A percentile compares a stretch with the other conserved stretches of the same genome.
These are phyloP conservation scores for Colletotrichum siamense DNA, from an alignment of 2,329 filamentous ascomycete species.

Conservation along the genomic window DNA sequence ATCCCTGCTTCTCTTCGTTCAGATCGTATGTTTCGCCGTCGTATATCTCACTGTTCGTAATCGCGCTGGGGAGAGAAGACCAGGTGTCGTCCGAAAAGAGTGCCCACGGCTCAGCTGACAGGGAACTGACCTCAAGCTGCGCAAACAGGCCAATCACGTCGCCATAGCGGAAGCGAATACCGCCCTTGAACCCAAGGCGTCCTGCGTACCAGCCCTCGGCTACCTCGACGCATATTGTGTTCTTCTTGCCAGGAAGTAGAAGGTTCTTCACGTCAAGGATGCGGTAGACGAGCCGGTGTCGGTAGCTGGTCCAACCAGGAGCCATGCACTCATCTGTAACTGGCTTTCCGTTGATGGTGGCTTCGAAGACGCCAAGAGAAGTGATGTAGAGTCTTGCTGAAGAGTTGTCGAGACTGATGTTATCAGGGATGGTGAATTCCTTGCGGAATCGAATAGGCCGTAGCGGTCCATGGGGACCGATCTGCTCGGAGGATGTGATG, in stretches of 20 bases:
- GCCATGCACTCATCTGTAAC: slow-evolving; percentile 37
- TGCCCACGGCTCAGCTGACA: slow-evolving; percentile 21
- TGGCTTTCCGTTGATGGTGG: slow-evolving; percentile 39
- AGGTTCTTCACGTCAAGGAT: slow-evolving; percentile 45
- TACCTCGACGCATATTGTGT: slow-evolving; percentile 50
- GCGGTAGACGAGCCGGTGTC: slow-evolving; percentile 47
- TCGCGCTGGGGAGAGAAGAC: slow-evolving; percentile 24
- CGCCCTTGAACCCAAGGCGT: slow-evolving; percentile 36
- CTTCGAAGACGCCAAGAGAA: slow-evolving; percentile 40
- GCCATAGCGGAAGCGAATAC: slow-evolving; percentile 34
- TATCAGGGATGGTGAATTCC: not conserved
- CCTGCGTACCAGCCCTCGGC: slow-evolving; percentile 58
- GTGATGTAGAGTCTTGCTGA: slow-evolving; percentile 39
- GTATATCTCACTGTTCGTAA: slow-evolving; percentile 29
- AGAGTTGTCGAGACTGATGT: not conserved
- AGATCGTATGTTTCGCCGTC: slow-evolving; percentile 37
- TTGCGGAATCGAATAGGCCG: slow-evolving; percentile 12
- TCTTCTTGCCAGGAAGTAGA: slow-evolving; percentile 34
- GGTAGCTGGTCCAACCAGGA: slow-evolving; percentile 52
- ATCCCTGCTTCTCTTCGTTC: slow-evolving; percentile 25
- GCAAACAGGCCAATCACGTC: slow-evolving; percentile 35
- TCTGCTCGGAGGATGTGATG: not conserved
- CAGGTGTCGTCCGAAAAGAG: slow-evolving; percentile 36
- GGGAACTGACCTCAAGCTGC: slow-evolving; percentile 28
- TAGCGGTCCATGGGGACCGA: not conserved